Conservation (phyloP, 805 yeast genomes). For the Kodamaea kaohsiungensis region DNA sequence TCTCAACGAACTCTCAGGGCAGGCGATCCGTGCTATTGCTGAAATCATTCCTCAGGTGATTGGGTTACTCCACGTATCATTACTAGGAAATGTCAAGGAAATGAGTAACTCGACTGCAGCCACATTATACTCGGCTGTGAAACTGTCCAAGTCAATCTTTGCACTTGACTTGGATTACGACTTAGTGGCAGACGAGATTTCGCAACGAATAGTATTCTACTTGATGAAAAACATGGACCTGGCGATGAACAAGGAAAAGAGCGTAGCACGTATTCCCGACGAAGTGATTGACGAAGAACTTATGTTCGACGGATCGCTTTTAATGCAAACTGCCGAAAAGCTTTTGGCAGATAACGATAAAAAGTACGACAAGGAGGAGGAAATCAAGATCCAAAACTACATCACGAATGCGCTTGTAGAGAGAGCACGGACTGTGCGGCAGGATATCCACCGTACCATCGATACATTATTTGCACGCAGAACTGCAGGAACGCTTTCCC, state of each 20-base stretch:
- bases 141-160: conserved; percentile 45
- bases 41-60: conserved; percentile 48
- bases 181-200: conserved; percentile 49
- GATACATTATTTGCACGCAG: conserved; percentile 50
- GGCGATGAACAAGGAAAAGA: conserved; percentile 29
- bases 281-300: conserved; percentile 66
- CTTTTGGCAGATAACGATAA: conserved; percentile 39
- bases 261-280: conserved; percentile 62
- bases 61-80: conserved; percentile 53
- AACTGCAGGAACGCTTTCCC: conserved; percentile 46
- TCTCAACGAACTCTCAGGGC: conserved; percentile 48
- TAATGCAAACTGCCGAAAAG: conserved; percentile 73
- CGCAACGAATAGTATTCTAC: conserved; percentile 56
- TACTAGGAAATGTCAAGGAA: conserved; percentile 48
- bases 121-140: conserved; percentile 51
- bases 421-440: conserved; percentile 49
- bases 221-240: conserved; percentile 58
- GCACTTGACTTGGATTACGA: conserved; percentile 57
- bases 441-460: conserved; percentile 53
- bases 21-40: conserved; percentile 50
- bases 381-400: conserved; percentile 42
- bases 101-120: conserved; percentile 47
- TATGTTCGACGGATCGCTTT: conserved; percentile 71
- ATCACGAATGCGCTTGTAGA: conserved; percentile 53
- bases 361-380: conserved; percentile 28